Evolutionary conservation across 768 basidiomycete genomes (phyloP), one percentile per base, ranked within the genome.

Genomic region (Sporobolomyces roseus): DNA sequence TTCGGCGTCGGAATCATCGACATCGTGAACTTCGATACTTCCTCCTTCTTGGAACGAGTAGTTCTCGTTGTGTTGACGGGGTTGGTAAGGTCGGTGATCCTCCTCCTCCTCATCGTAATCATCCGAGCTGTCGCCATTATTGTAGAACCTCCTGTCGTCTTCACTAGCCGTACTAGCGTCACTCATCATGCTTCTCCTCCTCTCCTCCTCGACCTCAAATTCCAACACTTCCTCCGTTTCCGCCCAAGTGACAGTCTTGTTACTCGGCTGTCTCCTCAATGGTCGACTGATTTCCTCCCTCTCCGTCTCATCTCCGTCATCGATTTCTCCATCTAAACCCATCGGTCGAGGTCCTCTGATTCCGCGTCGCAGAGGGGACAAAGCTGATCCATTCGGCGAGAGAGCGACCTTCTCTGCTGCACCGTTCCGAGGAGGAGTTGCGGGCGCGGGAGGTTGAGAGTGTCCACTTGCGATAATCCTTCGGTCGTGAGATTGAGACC

Each of bases 231-330:
- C 68, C 49, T 73, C 72, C 46, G 68, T 73, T 63, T 62, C 68
- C 29, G 72, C 72, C 72, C 72, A 73, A 14, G 68, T 66, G 27
- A 73, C 72, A 48, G 65, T 73, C 72, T 73, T 73, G 54, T 56
- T 62, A 41, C 59, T 64, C 50, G 71, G 55, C 62, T 73, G 64
- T 0, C 67, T 33, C 12, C 71, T 30, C 30, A 73, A 43, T 2
- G 56, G 27, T 19, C 71, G 65, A 29, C 46, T 36, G 27, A 4
- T 21, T 46, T 21, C 45, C 16, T 71, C 65, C 29, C 56, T 38
- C 50, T 68, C 66, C 32, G 62, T 62, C 49, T 64, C 66, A 7
- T 60, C 62, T 19, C 58, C 65, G 21, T 54, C 68, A 52, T 64
- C 70, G 3, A 5, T 45, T 2, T 43, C 63, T 17, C 33, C 36